Evolutionary conservation across 805 yeast genomes (phyloP).

Genomic region (Kockiozyma suomiensis): DNA sequence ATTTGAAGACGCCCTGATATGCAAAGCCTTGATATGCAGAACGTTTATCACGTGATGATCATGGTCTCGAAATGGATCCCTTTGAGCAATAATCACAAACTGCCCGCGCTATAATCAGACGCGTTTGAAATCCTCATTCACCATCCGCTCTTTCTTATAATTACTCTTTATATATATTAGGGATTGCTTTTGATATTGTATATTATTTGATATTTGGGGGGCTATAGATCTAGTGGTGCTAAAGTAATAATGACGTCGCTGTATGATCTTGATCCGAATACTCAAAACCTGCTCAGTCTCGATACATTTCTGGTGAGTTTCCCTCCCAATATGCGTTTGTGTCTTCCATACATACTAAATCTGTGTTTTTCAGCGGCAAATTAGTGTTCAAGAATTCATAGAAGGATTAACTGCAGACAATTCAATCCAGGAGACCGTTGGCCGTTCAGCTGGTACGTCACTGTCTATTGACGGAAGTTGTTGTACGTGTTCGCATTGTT

Average conservation of each 20-base stretch:
- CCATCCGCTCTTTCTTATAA: too few relatives aligned
- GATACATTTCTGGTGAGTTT: slow-evolving; percentile 31
- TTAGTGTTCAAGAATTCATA: slow-evolving; percentile 29
- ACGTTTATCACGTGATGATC: too few relatives aligned
- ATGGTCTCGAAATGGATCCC: too few relatives aligned
- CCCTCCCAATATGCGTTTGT: too few relatives aligned
- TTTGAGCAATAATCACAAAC: too few relatives aligned
- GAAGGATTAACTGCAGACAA: slow-evolving; percentile 30
- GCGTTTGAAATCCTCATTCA: too few relatives aligned
- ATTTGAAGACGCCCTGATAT: too few relatives aligned
- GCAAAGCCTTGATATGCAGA: too few relatives aligned
- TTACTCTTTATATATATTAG: too few relatives aligned
- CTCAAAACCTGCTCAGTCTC: slow-evolving; percentile 32
- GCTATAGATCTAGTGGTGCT: not conserved
- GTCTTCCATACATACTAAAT: not conserved
- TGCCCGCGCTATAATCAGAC: too few relatives aligned
- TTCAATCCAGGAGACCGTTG: slow-evolving; percentile 20
- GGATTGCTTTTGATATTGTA: not conserved
- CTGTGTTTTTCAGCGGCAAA: slow-evolving; percentile 11
- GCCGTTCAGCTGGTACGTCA: slow-evolving; percentile 12
- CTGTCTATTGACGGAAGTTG: not conserved
- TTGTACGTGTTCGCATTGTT: too few relatives aligned
- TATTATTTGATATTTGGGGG: not conserved
- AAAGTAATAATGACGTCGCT: slow-evolving; percentile 16
- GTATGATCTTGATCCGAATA: slow-evolving; percentile 31